Evolutionary conservation across 108 stramenopile species (phyloP), one percentile per base, ranked within the genome.

Genomic region (Discostella stelligeroides): DNA sequence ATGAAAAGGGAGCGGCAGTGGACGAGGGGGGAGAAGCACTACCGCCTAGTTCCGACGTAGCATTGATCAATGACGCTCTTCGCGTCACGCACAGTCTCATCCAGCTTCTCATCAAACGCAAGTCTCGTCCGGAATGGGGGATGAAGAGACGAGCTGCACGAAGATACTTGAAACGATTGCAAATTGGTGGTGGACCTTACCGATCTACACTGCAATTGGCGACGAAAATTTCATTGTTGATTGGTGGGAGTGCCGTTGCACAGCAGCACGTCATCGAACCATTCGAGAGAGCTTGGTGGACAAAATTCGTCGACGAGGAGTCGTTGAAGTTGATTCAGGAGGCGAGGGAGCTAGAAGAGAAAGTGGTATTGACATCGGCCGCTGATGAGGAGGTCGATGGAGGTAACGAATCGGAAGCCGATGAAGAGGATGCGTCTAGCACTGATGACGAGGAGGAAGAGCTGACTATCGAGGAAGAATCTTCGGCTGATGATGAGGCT

Each of bases 81-180:
- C 30, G 46, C 23, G 21, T 43, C 28, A 68, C 67, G 1, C 56
- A 79, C 10, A 60, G 51, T 9, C 17, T 68, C 34, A 34, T 70
- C 7, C 65, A 79, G 17, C 59, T 71, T 39, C 38, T 80, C 46
- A 58, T 71, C 17, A 76, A 75, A 41, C 66, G 73, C 29, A 73
- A 66, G 34, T 49, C 38, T 42, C 72, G 76, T 38, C 81, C 81
- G 10, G 66, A 82, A 28, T 65, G 59, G 46, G 55, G 73, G 13
- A 82, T 82, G 81, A 82, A 82, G 50, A 82, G 79, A 58, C 27
- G 81, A 65, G 81, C 81, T 23, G 56, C 41, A 27, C 25, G 76
- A 10, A 40, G 47, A 2, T 82, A 82, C 47, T 37, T 77, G 12
- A 72, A 72, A 39, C 51, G 34, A 21, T 67, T 78, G 12, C 64